phyloP scores from a whole-genome alignment of 2,329 filamentous ascomycete genomes.

The Paraphaeosphaeria minitans region DNA sequence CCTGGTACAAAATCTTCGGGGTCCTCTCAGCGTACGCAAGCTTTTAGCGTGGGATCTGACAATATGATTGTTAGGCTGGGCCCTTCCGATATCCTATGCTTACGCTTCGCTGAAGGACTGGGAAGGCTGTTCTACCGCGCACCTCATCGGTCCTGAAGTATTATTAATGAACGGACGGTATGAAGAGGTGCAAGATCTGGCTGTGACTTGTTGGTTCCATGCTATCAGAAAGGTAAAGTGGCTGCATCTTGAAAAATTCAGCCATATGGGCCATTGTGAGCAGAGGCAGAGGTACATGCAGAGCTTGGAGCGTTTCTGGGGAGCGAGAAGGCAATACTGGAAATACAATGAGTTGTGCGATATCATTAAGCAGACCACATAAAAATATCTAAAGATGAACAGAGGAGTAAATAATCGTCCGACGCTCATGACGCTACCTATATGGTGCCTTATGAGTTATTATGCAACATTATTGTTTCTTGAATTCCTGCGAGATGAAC shows the following conservation, averaged over 20 bases:
- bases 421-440: too few relatives aligned
- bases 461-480: too few relatives aligned
- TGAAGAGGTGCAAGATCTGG: conserved; percentile 36
- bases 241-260: conserved; percentile 18
- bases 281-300: conserved; percentile 17
- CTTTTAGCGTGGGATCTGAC: not conserved
- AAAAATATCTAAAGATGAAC: too few relatives aligned
- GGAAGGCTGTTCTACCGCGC: conserved; percentile 23
- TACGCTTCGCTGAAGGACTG: conserved; percentile 48
- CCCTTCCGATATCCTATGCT: conserved; percentile 45
- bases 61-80: not conserved
- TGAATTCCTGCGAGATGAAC: too few relatives aligned
- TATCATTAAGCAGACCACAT: too few relatives aligned
- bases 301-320: conserved; percentile 13
- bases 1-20: conserved; percentile 45
- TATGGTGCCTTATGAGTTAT: too few relatives aligned
- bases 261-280: conserved; percentile 16
- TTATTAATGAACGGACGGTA: conserved; percentile 52
- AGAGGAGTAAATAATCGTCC: too few relatives aligned
- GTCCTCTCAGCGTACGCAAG: conserved; percentile 19
- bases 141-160: conserved; percentile 39
- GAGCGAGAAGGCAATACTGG: conserved; percentile 15
- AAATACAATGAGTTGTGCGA: conserved; percentile 25
- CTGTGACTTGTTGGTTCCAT: conserved; percentile 1
- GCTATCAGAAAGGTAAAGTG: conserved; percentile 5